Conservation (phyloP, 139 green algal genomes). For the Spirogloea muscicola region DNA sequence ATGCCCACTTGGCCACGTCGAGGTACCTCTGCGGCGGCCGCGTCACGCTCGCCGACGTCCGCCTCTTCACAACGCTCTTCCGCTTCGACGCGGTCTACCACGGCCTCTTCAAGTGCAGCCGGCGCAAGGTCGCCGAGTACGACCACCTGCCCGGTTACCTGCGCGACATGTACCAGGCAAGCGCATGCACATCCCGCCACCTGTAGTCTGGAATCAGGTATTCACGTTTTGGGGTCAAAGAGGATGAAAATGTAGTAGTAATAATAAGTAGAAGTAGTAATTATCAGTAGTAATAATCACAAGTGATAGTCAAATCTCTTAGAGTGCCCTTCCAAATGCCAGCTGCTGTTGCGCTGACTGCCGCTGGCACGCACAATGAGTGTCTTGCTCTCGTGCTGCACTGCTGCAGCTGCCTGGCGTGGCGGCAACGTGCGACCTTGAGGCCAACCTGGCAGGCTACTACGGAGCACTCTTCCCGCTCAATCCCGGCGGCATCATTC, state of each 20-base stretch:
- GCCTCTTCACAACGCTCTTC: conserved; percentile 84
- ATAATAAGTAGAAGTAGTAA: too few species aligned
- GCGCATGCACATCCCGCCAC: too few species aligned
- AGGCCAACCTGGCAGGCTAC: conserved; percentile 69
- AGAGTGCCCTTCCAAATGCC: too few species aligned
- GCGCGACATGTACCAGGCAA: conserved; percentile 70
- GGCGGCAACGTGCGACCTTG: conserved; percentile 72
- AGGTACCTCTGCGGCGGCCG: conserved; percentile 75
- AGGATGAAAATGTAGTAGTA: too few species aligned
- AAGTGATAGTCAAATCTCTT: too few species aligned
- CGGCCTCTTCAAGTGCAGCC: conserved; percentile 81
- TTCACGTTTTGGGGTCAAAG: too few species aligned
- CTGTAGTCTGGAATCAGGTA: too few species aligned
- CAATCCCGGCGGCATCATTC: conserved; percentile 84
- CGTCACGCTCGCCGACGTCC: conserved; percentile 88
- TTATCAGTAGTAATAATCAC: too few species aligned
- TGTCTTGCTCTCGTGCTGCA: too few species aligned
- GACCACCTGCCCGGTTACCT: conserved; percentile 75
- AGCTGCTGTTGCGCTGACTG: too few species aligned
- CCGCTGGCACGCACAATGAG: too few species aligned
- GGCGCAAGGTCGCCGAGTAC: conserved; percentile 66
- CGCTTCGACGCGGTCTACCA: conserved; percentile 65
- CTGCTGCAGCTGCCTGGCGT: conserved; percentile 25
- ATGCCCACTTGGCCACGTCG: conserved; percentile 41
- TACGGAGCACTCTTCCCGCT: conserved; percentile 83